Conservation (phyloP, 768 basidiomycete species). For the Dacryopinax primogenitus region DNA sequence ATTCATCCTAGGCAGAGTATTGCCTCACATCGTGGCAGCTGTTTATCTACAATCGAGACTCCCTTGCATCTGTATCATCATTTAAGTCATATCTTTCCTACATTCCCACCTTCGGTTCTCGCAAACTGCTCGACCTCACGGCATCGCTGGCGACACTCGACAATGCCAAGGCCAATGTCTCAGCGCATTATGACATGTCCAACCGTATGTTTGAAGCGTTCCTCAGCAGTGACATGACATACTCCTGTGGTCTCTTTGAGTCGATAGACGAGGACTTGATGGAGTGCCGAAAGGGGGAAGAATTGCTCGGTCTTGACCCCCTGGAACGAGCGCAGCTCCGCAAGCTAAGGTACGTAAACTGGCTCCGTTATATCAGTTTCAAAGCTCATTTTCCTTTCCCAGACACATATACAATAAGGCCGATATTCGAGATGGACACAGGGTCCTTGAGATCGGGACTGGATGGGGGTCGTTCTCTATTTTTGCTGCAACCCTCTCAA, state of each 20-base stretch:
- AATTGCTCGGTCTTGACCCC: slow-evolving; percentile 39
- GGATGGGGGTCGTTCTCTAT: slow-evolving; percentile 93
- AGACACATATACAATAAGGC: slow-evolving; percentile 63
- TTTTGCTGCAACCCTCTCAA: slow-evolving; percentile 49
- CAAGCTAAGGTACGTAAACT: slow-evolving; percentile 43
- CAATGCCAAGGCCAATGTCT: slow-evolving; percentile 55
- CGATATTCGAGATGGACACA: slow-evolving; percentile 62
- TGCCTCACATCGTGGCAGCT: slow-evolving; percentile 32
- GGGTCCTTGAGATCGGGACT: slow-evolving; percentile 79
- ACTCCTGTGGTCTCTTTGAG: slow-evolving; percentile 76
- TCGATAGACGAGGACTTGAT: slow-evolving; percentile 69
- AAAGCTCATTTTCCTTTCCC: background rate
- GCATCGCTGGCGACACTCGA: slow-evolving; percentile 53
- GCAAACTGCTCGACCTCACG: slow-evolving; percentile 32
- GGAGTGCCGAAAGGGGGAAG: slow-evolving; percentile 28
- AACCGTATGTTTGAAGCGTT: slow-evolving; percentile 81
- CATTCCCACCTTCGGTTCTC: slow-evolving; percentile 37
- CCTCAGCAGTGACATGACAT: slow-evolving; percentile 84
- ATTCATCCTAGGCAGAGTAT: background rate
- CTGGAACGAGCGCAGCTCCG: slow-evolving; percentile 63
- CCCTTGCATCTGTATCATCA: slow-evolving; percentile 39
- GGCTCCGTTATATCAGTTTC: background rate
- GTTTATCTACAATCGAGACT: slow-evolving; percentile 45
- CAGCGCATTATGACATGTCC: slow-evolving; percentile 83
- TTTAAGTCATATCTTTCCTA: slow-evolving; percentile 40